phyloP scores from a whole-genome alignment of 768 basidiomycete species.

The Russula earlei region DNA sequence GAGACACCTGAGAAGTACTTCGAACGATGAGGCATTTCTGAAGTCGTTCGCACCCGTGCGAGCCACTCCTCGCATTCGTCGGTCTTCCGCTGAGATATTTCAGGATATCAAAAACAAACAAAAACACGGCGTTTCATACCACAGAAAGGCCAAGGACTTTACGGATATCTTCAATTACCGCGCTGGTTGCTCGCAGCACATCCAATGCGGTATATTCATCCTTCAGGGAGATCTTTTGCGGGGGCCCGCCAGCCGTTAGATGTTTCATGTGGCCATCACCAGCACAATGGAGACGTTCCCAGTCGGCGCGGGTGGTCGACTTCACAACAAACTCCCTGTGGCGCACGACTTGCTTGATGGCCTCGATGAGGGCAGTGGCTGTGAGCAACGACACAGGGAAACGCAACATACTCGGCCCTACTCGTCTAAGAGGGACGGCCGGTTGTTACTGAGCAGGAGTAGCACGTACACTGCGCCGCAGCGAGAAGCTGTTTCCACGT shows the following conservation, averaged over 20 bases:
- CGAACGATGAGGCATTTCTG: not conserved
- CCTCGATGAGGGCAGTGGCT: conserved; percentile 14
- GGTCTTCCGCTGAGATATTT: not conserved
- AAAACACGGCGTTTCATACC: not conserved
- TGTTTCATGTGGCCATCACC: not conserved
- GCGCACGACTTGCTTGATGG: conserved; percentile 1
- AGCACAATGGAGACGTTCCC: not conserved
- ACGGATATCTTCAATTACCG: conserved; percentile 6
- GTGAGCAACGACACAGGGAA: conserved; percentile 17
- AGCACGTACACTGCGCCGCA: conserved; percentile 11
- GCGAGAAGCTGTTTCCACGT: conserved; percentile 14
- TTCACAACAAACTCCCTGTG: not conserved
- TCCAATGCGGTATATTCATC: not conserved
- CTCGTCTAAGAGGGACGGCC: not conserved
- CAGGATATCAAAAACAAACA: not conserved
- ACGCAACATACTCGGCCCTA: conserved; percentile 13
- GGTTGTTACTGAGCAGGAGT: not conserved
- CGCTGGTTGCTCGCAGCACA: not conserved
- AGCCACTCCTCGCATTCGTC: conserved; percentile 9
- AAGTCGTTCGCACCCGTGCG: not conserved
- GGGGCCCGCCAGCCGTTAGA: not conserved
- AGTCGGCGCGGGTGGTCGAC: not conserved
- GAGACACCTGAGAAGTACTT: not conserved
- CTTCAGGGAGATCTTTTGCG: not conserved
- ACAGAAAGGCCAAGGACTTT: conserved; percentile 4